Conservation (phyloP, 2,329 filamentous ascomycete genomes). For the Botrytis elliptica region DNA sequence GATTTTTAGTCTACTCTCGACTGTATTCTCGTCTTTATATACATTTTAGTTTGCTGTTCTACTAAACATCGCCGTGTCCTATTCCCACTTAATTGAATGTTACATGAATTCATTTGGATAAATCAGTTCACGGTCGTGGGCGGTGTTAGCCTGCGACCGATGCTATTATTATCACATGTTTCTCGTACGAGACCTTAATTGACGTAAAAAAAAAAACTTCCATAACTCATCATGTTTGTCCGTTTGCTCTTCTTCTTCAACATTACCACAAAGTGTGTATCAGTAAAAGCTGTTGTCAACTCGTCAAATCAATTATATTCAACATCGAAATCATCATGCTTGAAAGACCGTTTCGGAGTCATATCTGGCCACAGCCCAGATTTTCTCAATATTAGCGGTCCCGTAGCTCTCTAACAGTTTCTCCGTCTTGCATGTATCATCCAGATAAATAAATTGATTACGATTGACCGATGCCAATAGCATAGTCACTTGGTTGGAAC, state of each 20-base stretch:
- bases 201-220: too few species aligned
- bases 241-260: background rate
- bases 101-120: background rate
- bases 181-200: background rate
- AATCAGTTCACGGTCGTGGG: background rate
- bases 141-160: too few species aligned
- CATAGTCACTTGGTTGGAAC: background rate
- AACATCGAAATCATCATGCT: conserved; percentile 1
- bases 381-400: background rate
- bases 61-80: too few species aligned
- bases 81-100: too few species aligned
- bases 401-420: conserved; percentile 2
- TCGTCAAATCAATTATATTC: background rate
- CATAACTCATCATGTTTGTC: background rate
- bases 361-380: background rate
- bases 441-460: conserved; percentile 7
- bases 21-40: background rate
- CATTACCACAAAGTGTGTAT: background rate
- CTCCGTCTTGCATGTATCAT: background rate
- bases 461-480: background rate
- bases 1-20: background rate
- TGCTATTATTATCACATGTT: background rate
- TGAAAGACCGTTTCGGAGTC: background rate
- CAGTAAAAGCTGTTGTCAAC: background rate
- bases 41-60: background rate